phyloP scores from a whole-genome alignment of 768 basidiomycete species.

The Grammothele lineata region DNA sequence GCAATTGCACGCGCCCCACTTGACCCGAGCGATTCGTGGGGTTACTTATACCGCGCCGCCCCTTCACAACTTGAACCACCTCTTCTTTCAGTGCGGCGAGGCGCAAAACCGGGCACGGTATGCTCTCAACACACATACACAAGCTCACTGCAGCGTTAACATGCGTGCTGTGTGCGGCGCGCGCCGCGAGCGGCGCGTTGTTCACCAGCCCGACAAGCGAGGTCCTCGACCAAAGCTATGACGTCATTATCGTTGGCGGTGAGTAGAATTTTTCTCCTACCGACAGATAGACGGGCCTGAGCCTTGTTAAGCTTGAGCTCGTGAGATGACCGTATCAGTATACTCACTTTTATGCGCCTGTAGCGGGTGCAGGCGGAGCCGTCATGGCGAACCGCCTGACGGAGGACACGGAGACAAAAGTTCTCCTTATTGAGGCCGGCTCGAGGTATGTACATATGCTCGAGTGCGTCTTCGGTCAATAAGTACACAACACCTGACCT shows the following conservation, averaged over 20 bases:
- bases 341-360: background rate
- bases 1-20: too few relatives aligned
- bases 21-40: too few relatives aligned
- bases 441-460: background rate
- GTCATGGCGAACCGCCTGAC: constrained; percentile 1
- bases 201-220: background rate
- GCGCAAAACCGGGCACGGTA: too few relatives aligned
- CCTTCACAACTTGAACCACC: too few relatives aligned
- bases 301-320: too few relatives aligned
- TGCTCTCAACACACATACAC: too few relatives aligned
- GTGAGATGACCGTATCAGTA: too few relatives aligned
- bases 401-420: background rate
- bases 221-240: background rate
- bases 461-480: background rate
- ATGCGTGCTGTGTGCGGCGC: too few relatives aligned
- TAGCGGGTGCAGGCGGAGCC: background rate
- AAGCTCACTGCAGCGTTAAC: too few relatives aligned
- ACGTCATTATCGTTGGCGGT: constrained; percentile 2
- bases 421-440: background rate
- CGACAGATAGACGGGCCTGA: too few relatives aligned
- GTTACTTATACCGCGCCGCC: too few relatives aligned
- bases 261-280: background rate
- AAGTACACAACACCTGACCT: background rate
- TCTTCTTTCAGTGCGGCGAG: too few relatives aligned
- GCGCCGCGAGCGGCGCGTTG: background rate